Evolutionary conservation across 1,284 basidiomycete genomes (phyloP).

Genomic region (Kwoniella shivajii): DNA sequence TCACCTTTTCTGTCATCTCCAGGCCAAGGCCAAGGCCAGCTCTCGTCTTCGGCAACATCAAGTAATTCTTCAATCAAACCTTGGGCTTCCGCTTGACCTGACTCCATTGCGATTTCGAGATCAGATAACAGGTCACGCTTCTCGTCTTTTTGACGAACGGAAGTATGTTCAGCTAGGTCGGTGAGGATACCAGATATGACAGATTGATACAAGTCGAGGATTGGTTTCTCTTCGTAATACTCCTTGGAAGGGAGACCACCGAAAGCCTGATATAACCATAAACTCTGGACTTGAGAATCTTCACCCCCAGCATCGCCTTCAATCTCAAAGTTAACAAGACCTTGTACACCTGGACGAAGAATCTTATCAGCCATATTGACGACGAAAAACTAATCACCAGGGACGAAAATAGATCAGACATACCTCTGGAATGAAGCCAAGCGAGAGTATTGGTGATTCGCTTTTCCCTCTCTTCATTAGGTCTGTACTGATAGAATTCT

Average conservation of each 20-base stretch:
- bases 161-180: slow-evolving; percentile 57
- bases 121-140: slow-evolving; percentile 20
- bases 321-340: slow-evolving; percentile 74
- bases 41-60: slow-evolving; percentile 30
- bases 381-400: neutral
- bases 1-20: slow-evolving; percentile 62
- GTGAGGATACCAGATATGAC: slow-evolving; percentile 71
- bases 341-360: slow-evolving; percentile 64
- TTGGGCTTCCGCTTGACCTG: slow-evolving; percentile 1
- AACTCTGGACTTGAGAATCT: slow-evolving; percentile 83
- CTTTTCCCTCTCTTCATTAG: slow-evolving; percentile 57
- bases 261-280: slow-evolving; percentile 81
- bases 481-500: slow-evolving; percentile 52
- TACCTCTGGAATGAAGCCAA: slow-evolving; percentile 82
- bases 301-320: slow-evolving; percentile 82
- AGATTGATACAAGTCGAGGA: slow-evolving; percentile 69
- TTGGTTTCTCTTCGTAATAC: slow-evolving; percentile 81
- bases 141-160: slow-evolving; percentile 11
- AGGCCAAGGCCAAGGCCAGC: slow-evolving; percentile 76
- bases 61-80: slow-evolving; percentile 15
- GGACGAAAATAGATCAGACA: slow-evolving; percentile 20
- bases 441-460: slow-evolving; percentile 73
- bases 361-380: slow-evolving; percentile 1
- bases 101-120: slow-evolving; percentile 1
- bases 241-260: slow-evolving; percentile 92